phyloP scores from a whole-genome alignment of 2,329 filamentous ascomycete genomes.

The Didymella pinodella region DNA sequence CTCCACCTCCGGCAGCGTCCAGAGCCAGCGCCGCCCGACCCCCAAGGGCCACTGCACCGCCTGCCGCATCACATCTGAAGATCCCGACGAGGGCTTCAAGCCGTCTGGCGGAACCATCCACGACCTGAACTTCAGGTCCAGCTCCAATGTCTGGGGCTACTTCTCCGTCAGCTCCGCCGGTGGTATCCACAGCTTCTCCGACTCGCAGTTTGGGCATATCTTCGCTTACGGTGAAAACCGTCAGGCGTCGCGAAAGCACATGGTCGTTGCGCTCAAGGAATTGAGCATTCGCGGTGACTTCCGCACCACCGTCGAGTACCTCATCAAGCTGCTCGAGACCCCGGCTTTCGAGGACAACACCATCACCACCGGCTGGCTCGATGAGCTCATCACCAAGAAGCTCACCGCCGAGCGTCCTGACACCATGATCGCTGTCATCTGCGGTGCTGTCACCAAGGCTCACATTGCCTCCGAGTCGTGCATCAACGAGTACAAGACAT shows the following conservation, averaged over 20 bases:
- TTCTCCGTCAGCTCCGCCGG: conserved; percentile 97
- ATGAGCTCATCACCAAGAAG: conserved; percentile 98
- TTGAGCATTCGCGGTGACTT: conserved; percentile 99
- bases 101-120: conserved; percentile 99
- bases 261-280: conserved; percentile 98
- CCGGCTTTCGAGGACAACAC: conserved; percentile 99
- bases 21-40: conserved; percentile 86
- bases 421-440: conserved; percentile 90
- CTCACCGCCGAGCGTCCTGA: conserved; percentile 96
- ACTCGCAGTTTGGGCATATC: conserved; percentile 98
- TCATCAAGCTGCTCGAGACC: conserved; percentile 98
- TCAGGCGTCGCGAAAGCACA: conserved; percentile 95
- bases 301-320: conserved; percentile 96
- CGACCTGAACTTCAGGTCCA: conserved; percentile 98
- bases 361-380: conserved; percentile 98
- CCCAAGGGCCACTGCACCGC: conserved; percentile 98
- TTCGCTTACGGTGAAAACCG: conserved; percentile 99
- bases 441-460: conserved; percentile 92
- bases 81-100: conserved; percentile 99
- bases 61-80: conserved; percentile 98
- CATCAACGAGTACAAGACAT: conserved; percentile 83
- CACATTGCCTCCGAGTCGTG: conserved; percentile 92
- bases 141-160: conserved; percentile 99
- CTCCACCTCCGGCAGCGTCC: conserved; percentile 80
- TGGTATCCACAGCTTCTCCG: conserved; percentile 98